Base-by-base conservation (phyloP, 352 stramenopile species). In the Phytophthora constricta region DNA sequence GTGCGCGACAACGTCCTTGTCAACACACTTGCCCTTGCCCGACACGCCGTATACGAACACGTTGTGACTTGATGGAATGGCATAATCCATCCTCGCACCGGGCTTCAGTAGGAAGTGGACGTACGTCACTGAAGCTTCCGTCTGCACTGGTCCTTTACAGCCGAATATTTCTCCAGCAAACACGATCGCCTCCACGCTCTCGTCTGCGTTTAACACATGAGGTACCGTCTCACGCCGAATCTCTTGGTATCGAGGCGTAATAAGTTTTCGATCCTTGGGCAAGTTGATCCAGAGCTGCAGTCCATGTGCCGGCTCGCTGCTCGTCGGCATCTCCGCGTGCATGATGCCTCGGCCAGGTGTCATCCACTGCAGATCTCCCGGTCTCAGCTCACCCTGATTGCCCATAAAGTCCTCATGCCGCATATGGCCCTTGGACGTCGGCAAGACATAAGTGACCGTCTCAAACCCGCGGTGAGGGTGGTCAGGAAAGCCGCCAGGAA, bases 381-480 rank as follows among this genome's bases (percentile, higher is more conserved):
- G 53, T 11, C 60, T 53, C 3, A 86, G 41, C 55, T 80, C 65
- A 9, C 77, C 77, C 50, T 82, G 77, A 58, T 86, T 79, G 48
- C 59, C 72, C 8, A 79, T 49, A 45, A 86, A 95, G 78, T 98
- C 93, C 39, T 92, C 75, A 68, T 98, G 93, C 0, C 70, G 66
- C 70, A 98, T 92, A n/a, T 84, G 79, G 28, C 93, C 92, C 60
- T 90, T 77, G 5, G 72, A 80, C 3, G 60, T 66, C 11, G 72
- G 77, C 9, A 97, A 61, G 63, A 93, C 79, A 62, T 97, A 97
- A n/a, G 91, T 97, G 2, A 98, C 74, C 1, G 91, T 98, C 46
- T 97, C 77, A 66, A 98, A 98, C 13, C 93, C 93, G 25, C 89
- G 73, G 76, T 98, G 93, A 31, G 91, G 89, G 78, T 98, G 93